These are phyloP conservation scores for Viola odorata DNA, from an alignment of 345 rosid genomes.

Conservation along the genomic window DNA sequence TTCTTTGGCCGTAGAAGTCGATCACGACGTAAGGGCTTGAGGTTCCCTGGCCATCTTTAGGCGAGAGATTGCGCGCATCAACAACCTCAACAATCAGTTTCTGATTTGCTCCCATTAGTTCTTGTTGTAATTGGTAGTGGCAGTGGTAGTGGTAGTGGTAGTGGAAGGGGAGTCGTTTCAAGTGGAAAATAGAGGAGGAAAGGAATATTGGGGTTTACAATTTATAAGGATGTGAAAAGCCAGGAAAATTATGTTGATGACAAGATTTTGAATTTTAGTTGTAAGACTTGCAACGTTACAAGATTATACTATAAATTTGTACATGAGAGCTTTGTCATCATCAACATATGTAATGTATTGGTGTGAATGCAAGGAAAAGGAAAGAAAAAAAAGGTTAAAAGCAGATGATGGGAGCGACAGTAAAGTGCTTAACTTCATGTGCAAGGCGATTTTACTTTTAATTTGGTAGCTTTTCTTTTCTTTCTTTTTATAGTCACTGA, in stretches of 20 bases:
- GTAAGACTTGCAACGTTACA: too few species aligned
- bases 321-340: too few species aligned
- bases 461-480: background rate
- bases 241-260: too few species aligned
- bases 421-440: constrained; percentile 35
- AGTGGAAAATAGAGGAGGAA: too few species aligned
- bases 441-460: constrained; percentile 14
- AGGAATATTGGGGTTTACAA: too few species aligned
- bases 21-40: constrained; percentile 83
- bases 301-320: too few species aligned
- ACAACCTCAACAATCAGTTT: constrained; percentile 78
- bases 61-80: constrained; percentile 58
- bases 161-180: too few species aligned
- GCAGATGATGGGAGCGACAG: background rate
- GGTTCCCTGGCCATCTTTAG: constrained; percentile 80
- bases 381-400: background rate
- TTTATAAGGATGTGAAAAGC: too few species aligned
- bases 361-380: constrained; percentile 2
- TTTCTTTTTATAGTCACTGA: background rate
- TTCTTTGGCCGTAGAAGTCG: constrained; percentile 76
- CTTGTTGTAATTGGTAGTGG: background rate
- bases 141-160: background rate
- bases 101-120: constrained; percentile 40
- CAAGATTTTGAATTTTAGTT: too few species aligned
- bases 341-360: too few species aligned